Evolutionary conservation across 2,329 filamentous ascomycete genomes (phyloP).

Genomic region (Penicillium sclerotiorum): DNA sequence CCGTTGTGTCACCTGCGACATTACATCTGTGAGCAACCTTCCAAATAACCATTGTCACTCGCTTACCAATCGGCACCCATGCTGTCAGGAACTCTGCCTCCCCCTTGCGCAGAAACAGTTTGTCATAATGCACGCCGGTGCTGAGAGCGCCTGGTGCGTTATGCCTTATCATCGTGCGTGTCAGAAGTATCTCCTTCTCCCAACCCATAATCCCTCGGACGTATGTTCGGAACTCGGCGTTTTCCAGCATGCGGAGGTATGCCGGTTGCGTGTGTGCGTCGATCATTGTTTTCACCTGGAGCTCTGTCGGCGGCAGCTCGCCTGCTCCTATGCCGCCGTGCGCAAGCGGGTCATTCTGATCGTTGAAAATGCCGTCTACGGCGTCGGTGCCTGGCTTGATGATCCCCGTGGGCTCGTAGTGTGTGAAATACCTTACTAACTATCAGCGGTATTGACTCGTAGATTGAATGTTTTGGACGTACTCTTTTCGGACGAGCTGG

Average conservation of each 20-base stretch:
- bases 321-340: neutral
- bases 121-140: constrained; percentile 5
- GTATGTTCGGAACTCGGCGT: neutral
- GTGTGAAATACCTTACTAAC: neutral
- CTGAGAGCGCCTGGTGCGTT: constrained; percentile 3
- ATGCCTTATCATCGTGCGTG: neutral
- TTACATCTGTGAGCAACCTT: neutral
- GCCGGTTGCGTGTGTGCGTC: neutral
- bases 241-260: neutral
- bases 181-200: neutral
- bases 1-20: neutral
- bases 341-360: neutral
- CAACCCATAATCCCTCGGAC: neutral
- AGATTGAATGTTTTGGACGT: neutral
- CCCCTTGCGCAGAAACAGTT: constrained; percentile 1
- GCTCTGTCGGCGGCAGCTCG: neutral
- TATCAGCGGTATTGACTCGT: neutral
- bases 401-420: neutral
- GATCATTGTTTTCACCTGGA: neutral
- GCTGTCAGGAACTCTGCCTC: constrained; percentile 3
- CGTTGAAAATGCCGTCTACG: neutral
- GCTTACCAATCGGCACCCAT: constrained; percentile 5
- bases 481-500: neutral
- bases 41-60: neutral
- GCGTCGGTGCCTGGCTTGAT: neutral